Conservation (phyloP, 805 yeast species). For the Jamesozyma lodderae region DNA sequence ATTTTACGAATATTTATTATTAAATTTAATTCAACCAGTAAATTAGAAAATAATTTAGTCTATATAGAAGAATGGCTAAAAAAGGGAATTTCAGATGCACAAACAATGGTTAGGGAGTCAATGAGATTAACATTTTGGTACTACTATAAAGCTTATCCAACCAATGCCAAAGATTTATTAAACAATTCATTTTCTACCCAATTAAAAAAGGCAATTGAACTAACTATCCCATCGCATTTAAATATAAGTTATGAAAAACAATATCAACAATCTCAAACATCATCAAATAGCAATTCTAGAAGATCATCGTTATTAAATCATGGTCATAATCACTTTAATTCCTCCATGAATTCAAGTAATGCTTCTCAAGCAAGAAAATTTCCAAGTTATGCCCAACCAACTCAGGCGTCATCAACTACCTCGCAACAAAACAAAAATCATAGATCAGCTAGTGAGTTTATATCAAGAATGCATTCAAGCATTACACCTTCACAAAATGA, state of each 20-base stretch:
- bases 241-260: slow-evolving; percentile 15
- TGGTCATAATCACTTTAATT: slow-evolving; percentile 8
- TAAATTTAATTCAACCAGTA: slow-evolving; percentile 34
- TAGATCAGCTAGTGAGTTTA: slow-evolving; percentile 23
- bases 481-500: slow-evolving; percentile 8
- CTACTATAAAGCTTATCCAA: slow-evolving; percentile 45
- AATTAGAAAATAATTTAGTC: slow-evolving; percentile 31
- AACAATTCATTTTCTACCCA: slow-evolving; percentile 21
- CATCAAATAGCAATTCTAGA: slow-evolving; percentile 34
- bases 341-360: slow-evolving; percentile 5
- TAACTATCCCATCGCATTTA: slow-evolving; percentile 40
- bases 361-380: slow-evolving; percentile 7
- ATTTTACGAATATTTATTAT: slow-evolving; percentile 61
- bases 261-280: slow-evolving; percentile 6
- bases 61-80: slow-evolving; percentile 41
- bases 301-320: slow-evolving; percentile 29
- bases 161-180: slow-evolving; percentile 37
- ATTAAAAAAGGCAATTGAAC: slow-evolving; percentile 49
- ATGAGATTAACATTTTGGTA: slow-evolving; percentile 73
- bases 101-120: slow-evolving; percentile 67
- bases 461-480: slow-evolving; percentile 4
- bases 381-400: slow-evolving; percentile 29
- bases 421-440: slow-evolving; percentile 3
- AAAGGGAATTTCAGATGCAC: slow-evolving; percentile 68
- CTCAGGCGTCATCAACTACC: slow-evolving; percentile 15